A percentile compares a stretch with the other conserved stretches of the same genome.
phyloP scores from a whole-genome alignment of 23 red algal species.

The Porphyridium purpureum region DNA sequence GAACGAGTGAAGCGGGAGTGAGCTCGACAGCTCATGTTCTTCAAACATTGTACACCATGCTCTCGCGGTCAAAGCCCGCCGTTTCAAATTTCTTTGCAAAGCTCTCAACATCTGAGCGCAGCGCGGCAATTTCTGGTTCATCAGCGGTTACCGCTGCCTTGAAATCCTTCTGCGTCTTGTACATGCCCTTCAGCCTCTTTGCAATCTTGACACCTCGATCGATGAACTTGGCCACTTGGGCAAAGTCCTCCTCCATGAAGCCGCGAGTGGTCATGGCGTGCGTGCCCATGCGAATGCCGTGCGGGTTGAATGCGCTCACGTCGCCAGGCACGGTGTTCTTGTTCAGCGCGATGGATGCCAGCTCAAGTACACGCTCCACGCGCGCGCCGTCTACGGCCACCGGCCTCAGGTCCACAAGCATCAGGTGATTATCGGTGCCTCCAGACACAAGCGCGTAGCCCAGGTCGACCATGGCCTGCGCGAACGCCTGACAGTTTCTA shows the following conservation, averaged over 20 bases:
- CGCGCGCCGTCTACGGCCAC: slow-evolving; percentile 82
- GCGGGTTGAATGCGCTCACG: slow-evolving; percentile 72
- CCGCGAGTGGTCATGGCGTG: slow-evolving; percentile 82
- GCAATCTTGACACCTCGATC: slow-evolving; percentile 52
- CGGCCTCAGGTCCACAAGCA: slow-evolving; percentile 70
- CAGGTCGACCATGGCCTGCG: slow-evolving; percentile 33
- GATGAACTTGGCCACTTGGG: slow-evolving; percentile 63
- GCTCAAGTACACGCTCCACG: slow-evolving; percentile 79
- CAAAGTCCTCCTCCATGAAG: slow-evolving; percentile 78
- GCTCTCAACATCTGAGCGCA: slow-evolving; percentile 63
- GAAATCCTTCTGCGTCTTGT: slow-evolving; percentile 74
- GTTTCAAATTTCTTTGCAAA: slow-evolving; percentile 69
- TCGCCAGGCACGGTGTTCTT: slow-evolving; percentile 97
- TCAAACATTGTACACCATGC: slow-evolving; percentile 26
- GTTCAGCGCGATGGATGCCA: slow-evolving; percentile 80
- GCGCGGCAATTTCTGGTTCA: slow-evolving; percentile 23
- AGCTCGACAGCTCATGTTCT: background rate
- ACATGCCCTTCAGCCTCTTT: slow-evolving; percentile 43
- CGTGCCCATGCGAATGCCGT: slow-evolving; percentile 80
- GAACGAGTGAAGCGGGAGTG: background rate
- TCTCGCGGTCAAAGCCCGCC: slow-evolving; percentile 47
- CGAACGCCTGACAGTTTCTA: slow-evolving; percentile 59
- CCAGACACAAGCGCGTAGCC: slow-evolving; percentile 76
- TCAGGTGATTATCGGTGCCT: slow-evolving; percentile 91
- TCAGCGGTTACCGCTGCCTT: slow-evolving; percentile 27